Conservation (phyloP, 257 asterid species). For the Nicotiana undulata region DNA sequence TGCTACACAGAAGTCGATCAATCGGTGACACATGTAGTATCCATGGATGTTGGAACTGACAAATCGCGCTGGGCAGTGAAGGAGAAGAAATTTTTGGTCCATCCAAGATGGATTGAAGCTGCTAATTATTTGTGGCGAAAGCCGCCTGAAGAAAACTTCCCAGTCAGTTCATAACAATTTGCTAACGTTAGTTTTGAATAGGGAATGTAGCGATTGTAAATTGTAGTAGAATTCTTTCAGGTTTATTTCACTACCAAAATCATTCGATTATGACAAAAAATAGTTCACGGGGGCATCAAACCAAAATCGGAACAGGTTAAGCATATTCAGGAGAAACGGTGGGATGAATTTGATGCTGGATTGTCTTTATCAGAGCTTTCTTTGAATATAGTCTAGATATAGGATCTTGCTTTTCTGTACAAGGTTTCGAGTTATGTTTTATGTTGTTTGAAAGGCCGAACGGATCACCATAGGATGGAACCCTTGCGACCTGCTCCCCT, state of each 20-base stretch:
- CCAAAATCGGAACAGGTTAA: not conserved
- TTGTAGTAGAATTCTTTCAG: not conserved
- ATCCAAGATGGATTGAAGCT: conserved; percentile 74
- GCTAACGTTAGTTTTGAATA: not conserved
- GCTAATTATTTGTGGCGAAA: conserved; percentile 55
- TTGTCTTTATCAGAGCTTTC: too few relatives aligned
- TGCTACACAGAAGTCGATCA: conserved; percentile 44
- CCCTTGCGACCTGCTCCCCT: too few relatives aligned
- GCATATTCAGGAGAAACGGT: too few relatives aligned
- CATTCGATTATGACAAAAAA: not conserved
- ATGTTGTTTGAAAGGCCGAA: too few relatives aligned
- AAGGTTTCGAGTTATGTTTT: too few relatives aligned
- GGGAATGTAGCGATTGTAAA: not conserved
- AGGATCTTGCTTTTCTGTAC: too few relatives aligned
- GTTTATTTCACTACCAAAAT: not conserved
- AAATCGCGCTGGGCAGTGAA: conserved; percentile 56
- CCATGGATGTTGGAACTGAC: conserved; percentile 54
- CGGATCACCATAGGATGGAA: too few relatives aligned
- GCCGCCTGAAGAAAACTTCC: conserved; percentile 64
- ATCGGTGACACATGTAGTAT: conserved; percentile 67
- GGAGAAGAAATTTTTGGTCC: conserved; percentile 52
- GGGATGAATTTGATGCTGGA: too few relatives aligned
- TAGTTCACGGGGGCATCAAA: not conserved
- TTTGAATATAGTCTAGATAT: too few relatives aligned
- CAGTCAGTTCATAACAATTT: conserved; percentile 27